Evolutionary conservation across 306 rosid genomes (phyloP).

Genomic region (Astragalus membranaceus): DNA sequence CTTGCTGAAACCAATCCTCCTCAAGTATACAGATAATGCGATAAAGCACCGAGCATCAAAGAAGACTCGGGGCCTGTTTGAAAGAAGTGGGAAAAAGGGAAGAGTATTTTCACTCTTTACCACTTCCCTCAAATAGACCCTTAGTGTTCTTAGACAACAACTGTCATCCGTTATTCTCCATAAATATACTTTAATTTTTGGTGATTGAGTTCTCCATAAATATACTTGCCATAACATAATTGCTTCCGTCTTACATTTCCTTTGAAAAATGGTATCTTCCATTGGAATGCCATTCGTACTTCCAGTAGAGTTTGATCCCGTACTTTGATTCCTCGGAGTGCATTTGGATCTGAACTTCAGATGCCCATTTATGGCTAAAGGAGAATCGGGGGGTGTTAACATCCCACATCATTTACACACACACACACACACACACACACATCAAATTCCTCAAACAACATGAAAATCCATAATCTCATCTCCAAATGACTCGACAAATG

Average conservation of each 20-base stretch:
- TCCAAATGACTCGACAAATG: constrained; percentile 5
- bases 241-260: not conserved
- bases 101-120: constrained; percentile 23
- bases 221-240: not conserved
- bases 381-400: not conserved
- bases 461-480: not conserved
- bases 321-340: not conserved
- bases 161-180: constrained; percentile 1
- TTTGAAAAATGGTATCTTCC: not conserved
- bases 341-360: constrained; percentile 8
- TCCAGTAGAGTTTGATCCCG: not conserved
- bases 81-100: constrained; percentile 29
- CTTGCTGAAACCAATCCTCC: constrained; percentile 6
- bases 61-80: constrained; percentile 31
- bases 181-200: not conserved
- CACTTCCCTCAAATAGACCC: constrained; percentile 33
- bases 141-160: constrained; percentile 25
- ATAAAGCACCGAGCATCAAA: constrained; percentile 6
- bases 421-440: not conserved
- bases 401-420: not conserved
- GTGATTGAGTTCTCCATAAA: not conserved
- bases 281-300: not conserved
- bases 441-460: not conserved
- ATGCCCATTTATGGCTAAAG: constrained; percentile 5
- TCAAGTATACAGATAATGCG: not conserved